Evolutionary conservation across 495 filamentous ascomycete genomes (phyloP), one percentile per base, ranked within the genome.

Genomic region (Hypoxylon intermedium): DNA sequence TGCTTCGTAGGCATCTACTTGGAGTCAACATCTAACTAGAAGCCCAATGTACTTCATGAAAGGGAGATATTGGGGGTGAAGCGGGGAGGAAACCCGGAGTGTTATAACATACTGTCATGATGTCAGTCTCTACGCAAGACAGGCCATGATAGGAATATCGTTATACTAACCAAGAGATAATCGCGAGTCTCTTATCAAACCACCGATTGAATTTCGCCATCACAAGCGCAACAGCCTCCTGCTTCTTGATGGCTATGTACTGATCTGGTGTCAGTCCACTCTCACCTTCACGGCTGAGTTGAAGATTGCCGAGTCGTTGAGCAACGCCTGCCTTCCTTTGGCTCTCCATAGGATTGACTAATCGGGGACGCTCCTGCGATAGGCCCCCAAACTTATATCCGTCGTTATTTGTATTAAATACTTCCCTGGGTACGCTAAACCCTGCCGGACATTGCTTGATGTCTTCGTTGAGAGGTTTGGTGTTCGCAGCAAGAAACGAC

Each of bases 231-330:
- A 70, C 48, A 7, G 54, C 60, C 28, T 68, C 54, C 34, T 58
- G 30, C 15, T 41, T 70, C 53, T 58, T 70, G 44, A 60, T 51
- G 43, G 60, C 58, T 49, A 70, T 58, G 61, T 63, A 70, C 45
- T 70, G 65, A 47, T 70, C 68, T 33, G 68, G 60, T n/a, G 65
- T 63, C 54, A 68, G 52, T 49, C 34, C 46, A 50, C 60, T 66
- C 42, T 63, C 44, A 28, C 34, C 51, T 45, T 38, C 52, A 38
- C 54, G 36, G 38, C 55, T 50, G 41, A 49, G 42, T 33, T 58
- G 68, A 55, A 47, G 58, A 53, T 57, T 58, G 53, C 60, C 58
- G 67, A 41, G 48, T 62, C 51, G 36, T 57, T 47, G 46, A 54
- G 55, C 47, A 53, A 57, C 65, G 47, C 49, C 44, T 43, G 54